Evolutionary conservation across 139 green algal species (phyloP), one percentile per base, ranked within the genome.

Genomic region (Eudorina sp.): DNA sequence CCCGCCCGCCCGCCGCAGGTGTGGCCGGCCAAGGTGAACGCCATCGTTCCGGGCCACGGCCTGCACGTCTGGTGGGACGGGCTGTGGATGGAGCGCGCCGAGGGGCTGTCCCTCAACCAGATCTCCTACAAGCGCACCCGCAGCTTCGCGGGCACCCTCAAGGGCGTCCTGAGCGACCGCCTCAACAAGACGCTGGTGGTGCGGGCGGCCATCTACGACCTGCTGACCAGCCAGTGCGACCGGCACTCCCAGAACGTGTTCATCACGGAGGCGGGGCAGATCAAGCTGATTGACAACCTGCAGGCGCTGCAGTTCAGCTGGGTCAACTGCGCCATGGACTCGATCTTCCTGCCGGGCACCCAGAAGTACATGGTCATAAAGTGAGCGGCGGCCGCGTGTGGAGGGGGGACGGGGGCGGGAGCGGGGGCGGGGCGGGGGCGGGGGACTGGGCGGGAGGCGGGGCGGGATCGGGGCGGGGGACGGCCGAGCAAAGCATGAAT

Each of bases 281-380:
- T 96, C 13, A 90, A 85, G 51, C 76, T 96, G 8, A 96, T 96
- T 25, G 94, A 96, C 89, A 95, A 96, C 88, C 90, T 94, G 40
- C 73, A 94, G 74, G 82, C 88, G 23, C 36, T 91, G n/a, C 70
- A 86, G 27, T 89, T 87, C 53, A 87, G 62, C 72, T 94, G 91
- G 91, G 53, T 68, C 18, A 86, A 83, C 13, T 90, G 84, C 75
- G 89, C 82, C 45, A 53, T 91, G 46, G 91, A 95, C 83, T 94
- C 91, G 0, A 86, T 94, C 21, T 94, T 95, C 83, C 55, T 95
- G 79, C 93, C 90, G 0, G 90, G 91, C 51, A 95, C 90, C 0
- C 89, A 94, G 34, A 94, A 94, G 55, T 83, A 89, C 72, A 90
- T 90, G 46, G 85, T 94, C 16, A 40, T 86, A 23, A 82, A 75